Evolutionary conservation across 192 early-diverging fungal species (phyloP), one percentile per base, ranked within the genome.

Genomic region (Coemansia sp.): DNA sequence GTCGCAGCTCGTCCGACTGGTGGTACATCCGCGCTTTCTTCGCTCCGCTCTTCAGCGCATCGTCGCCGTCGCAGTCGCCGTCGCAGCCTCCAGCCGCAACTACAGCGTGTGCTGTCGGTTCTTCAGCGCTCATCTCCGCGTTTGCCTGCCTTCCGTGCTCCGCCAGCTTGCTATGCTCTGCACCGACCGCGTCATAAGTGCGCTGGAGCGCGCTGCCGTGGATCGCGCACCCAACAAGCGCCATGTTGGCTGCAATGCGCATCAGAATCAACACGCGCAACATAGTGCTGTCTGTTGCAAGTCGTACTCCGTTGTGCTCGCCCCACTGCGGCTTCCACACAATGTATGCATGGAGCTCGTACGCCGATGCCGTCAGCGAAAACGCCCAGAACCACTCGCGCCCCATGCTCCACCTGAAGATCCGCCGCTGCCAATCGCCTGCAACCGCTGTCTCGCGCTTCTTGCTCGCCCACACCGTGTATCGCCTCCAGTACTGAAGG

Each of bases 21-120:
- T 83, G 81, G 62, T 83, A 83, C 76, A 83, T 77, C 32, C 71
- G 67, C 39, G 64, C 70, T 62, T 83, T 83, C 51, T 83, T 83
- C 7, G 58, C 76, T 20, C 81, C 81, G 62, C 81, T 83, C 10
- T 53, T 63, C 17, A 83, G 67, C 7, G 81, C 81, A 44, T 83
- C 69, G 20, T 39, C 61, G 14, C 11, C 48, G 37, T 49, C 39
- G n/a, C n/a, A 0, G n/a, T 14, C 46, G 32, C 32, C 4, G 32
- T 32, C 32, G 32, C 45, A 17, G 22, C 65, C 63, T 32, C 48
- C 67, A 0, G 38, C 37, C 7, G 53, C 67, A 7, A 44, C 58
- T 8, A 32, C 63, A 4, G 42, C 16, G 7, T 71, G 63, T 9
- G 43, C 61, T 11, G 48, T 38, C 25, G 63, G 42, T 22, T 51